These are phyloP conservation scores for Russula sp. DNA, from an alignment of 768 basidiomycete species.

Conservation along the genomic window DNA sequence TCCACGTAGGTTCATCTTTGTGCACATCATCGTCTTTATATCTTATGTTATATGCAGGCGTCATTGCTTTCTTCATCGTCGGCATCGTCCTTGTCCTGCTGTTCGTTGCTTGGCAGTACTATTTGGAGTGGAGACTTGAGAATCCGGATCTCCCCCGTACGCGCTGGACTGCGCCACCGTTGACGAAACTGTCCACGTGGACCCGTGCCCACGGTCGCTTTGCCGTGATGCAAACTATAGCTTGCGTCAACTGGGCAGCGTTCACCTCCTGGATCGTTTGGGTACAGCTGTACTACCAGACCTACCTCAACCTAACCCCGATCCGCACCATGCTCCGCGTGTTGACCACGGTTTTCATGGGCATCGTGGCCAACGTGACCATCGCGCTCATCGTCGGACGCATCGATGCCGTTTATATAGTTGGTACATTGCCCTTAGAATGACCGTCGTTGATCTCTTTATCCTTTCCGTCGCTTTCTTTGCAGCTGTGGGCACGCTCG, in stretches of 20 bases:
- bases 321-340: slow-evolving; percentile 59
- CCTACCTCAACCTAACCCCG: slow-evolving; percentile 48
- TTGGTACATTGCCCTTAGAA: slow-evolving; percentile 37
- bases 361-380: slow-evolving; percentile 56
- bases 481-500: slow-evolving; percentile 48
- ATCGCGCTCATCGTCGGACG: slow-evolving; percentile 54
- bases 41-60: slow-evolving; percentile 42
- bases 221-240: slow-evolving; percentile 55
- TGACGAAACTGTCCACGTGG: slow-evolving; percentile 63
- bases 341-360: slow-evolving; percentile 65
- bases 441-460: not conserved
- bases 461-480: not conserved
- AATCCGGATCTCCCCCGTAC: slow-evolving; percentile 16
- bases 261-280: slow-evolving; percentile 53
- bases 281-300: slow-evolving; percentile 68
- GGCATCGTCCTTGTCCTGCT: slow-evolving; percentile 48
- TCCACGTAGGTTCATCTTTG: slow-evolving; percentile 37
- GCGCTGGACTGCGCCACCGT: slow-evolving; percentile 46
- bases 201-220: slow-evolving; percentile 55
- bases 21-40: not conserved
- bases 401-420: slow-evolving; percentile 49
- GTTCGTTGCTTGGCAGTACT: slow-evolving; percentile 64
- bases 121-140: slow-evolving; percentile 41
- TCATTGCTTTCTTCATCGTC: slow-evolving; percentile 61
- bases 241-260: slow-evolving; percentile 55